Percentiles rank a stretch among this genome's conserved stretches.
phyloP scores from a whole-genome alignment of 148 eudicot genomes.

The Rhododendron henanense region DNA sequence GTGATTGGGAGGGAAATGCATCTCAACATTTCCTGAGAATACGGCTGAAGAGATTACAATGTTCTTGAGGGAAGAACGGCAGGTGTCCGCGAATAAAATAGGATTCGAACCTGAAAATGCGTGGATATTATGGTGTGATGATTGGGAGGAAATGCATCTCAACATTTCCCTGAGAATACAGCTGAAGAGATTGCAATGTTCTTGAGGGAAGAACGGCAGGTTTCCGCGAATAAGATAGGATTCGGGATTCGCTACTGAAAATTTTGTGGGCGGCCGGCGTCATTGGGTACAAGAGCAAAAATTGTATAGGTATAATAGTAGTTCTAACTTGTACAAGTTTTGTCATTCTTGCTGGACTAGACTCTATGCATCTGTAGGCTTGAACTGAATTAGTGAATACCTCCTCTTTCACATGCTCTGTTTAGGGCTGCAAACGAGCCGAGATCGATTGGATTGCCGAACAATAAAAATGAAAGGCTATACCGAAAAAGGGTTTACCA shows the following conservation, averaged over 20 bases:
- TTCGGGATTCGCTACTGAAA: not conserved
- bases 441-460: not conserved
- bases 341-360: not conserved
- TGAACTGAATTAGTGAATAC: not conserved
- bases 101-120: not conserved
- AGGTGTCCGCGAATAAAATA: not conserved
- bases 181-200: not conserved
- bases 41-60: not conserved
- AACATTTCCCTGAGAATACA: not conserved
- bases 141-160: not conserved
- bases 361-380: not conserved
- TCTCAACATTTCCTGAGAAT: not conserved
- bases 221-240: not conserved
- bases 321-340: not conserved
- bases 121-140: not conserved
- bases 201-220: not conserved
- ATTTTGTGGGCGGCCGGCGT: too few species aligned
- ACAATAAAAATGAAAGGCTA: not conserved
- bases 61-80: not conserved
- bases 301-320: not conserved
- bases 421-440: not conserved
- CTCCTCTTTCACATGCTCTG: too few species aligned
- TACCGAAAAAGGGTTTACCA: not conserved
- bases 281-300: not conserved
- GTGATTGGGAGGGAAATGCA: not conserved